A percentile compares a stretch with the other conserved stretches of the same genome.
phyloP scores from a whole-genome alignment of 2,329 filamentous ascomycete species.

The Cryphonectria radicalis region DNA sequence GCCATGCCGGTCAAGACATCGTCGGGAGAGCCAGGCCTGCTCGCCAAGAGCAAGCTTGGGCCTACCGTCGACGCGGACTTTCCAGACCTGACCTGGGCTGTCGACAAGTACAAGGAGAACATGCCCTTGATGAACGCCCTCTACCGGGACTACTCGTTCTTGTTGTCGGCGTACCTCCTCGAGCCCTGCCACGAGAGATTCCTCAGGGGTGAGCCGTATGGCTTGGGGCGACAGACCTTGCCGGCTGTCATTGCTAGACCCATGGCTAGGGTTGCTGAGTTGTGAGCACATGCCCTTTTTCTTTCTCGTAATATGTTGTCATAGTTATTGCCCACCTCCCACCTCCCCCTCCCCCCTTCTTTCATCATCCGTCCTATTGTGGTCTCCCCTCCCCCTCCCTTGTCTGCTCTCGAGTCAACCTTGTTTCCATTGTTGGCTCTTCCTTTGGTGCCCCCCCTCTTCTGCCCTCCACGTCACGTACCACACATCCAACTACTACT shows the following conservation, averaged over 20 bases:
- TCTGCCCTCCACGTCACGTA: not conserved
- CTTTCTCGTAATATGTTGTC: not conserved
- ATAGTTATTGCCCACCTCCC: not conserved
- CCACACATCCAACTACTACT: not conserved
- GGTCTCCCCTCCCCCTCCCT: not conserved
- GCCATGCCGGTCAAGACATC: constrained; percentile 79
- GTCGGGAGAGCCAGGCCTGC: constrained; percentile 75
- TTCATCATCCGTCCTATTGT: not conserved
- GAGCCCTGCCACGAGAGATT: constrained; percentile 86
- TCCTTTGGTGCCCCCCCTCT: not conserved
- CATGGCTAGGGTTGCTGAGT: constrained; percentile 79
- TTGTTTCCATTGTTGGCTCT: not conserved
- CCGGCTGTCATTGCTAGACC: constrained; percentile 78
- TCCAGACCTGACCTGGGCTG: constrained; percentile 73
- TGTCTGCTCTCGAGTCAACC: not conserved
- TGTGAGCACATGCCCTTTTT: constrained; percentile 64
- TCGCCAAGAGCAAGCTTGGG: constrained; percentile 75
- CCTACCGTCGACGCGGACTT: constrained; percentile 74
- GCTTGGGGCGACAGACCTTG: constrained; percentile 73
- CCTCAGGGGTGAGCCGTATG: constrained; percentile 74
- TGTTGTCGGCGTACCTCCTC: constrained; percentile 86
- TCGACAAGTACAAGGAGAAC: constrained; percentile 75
- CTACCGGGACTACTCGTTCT: constrained; percentile 90
- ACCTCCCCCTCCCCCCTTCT: not conserved
- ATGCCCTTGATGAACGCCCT: constrained; percentile 81